These are phyloP conservation scores for Scheffersomyces lignosus DNA, from an alignment of 805 yeast genomes.

Conservation along the genomic window DNA sequence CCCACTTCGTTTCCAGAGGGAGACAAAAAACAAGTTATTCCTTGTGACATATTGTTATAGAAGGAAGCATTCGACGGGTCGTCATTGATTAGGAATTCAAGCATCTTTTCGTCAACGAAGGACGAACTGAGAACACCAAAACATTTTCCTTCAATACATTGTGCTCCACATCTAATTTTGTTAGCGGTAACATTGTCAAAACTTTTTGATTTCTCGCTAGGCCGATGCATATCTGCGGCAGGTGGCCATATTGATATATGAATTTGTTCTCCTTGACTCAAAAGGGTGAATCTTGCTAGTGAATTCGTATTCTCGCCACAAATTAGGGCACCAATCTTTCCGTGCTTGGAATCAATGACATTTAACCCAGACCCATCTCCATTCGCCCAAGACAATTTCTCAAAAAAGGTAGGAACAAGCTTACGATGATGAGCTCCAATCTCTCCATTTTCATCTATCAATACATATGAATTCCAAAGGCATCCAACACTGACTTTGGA, in stretches of 20 bases:
- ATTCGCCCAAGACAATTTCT: conserved; percentile 18
- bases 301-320: conserved; percentile 23
- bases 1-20: conserved; percentile 22
- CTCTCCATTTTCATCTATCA: conserved; percentile 8
- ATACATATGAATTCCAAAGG: conserved; percentile 21
- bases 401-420: conserved; percentile 18
- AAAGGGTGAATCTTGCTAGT: conserved; percentile 19
- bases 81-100: conserved; percentile 18
- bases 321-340: conserved; percentile 18
- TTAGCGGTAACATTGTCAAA: conserved; percentile 16
- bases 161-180: conserved; percentile 19
- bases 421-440: conserved; percentile 18
- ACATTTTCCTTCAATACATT: conserved; percentile 22
- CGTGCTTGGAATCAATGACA: conserved; percentile 16
- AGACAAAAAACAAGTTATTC: conserved; percentile 17
- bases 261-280: conserved; percentile 21
- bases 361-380: conserved; percentile 19
- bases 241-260: conserved; percentile 22
- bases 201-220: neutral
- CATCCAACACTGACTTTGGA: conserved; percentile 19
- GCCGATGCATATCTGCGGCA: conserved; percentile 6
- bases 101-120: conserved; percentile 14
- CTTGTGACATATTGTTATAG: conserved; percentile 15
- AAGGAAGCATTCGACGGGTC: conserved; percentile 17
- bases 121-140: conserved; percentile 20